Evolutionary conservation across 345 rosid genomes (phyloP).

Genomic region (Kandelia obovata): DNA sequence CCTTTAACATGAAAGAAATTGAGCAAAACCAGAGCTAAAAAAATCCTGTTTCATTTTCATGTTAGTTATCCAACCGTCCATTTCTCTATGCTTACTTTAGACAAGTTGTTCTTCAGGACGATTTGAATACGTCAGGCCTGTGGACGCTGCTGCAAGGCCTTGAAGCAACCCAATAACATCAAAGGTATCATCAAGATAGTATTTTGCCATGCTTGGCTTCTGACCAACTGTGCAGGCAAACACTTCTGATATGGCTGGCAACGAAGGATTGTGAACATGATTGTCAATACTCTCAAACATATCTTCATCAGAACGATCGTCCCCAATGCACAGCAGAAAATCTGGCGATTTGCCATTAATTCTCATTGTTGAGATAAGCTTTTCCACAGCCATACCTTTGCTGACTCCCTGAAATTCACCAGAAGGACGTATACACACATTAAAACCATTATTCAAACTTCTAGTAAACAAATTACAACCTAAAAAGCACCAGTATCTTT

Average conservation of each 20-base stretch:
- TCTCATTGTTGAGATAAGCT: slow-evolving; percentile 51
- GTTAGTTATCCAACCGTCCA: background rate
- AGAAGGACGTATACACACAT: background rate
- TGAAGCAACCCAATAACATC: slow-evolving; percentile 60
- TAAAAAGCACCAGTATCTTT: no score
- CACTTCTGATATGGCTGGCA: slow-evolving; percentile 46
- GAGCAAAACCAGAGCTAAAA: slow-evolving; percentile 4
- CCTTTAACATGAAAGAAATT: background rate
- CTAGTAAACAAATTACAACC: no score
- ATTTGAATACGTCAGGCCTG: slow-evolving; percentile 15
- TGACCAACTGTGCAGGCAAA: slow-evolving; percentile 84
- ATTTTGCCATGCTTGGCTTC: slow-evolving; percentile 86
- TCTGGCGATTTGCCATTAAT: slow-evolving; percentile 51
- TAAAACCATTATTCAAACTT: no score
- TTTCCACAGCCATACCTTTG: slow-evolving; percentile 69
- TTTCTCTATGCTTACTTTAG: slow-evolving; percentile 1
- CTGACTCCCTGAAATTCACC: slow-evolving; percentile 54
- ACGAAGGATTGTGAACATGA: slow-evolving; percentile 33
- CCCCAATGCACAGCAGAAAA: slow-evolving; percentile 74
- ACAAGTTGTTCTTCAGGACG: background rate
- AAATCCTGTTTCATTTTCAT: background rate
- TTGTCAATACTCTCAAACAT: slow-evolving; percentile 68
- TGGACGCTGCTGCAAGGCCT: slow-evolving; percentile 43
- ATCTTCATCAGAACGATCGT: slow-evolving; percentile 81
- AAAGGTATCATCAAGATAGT: slow-evolving; percentile 62